These are phyloP conservation scores for Trichoderma virens DNA, from an alignment of 495 filamentous ascomycete genomes.

Conservation along the genomic window DNA sequence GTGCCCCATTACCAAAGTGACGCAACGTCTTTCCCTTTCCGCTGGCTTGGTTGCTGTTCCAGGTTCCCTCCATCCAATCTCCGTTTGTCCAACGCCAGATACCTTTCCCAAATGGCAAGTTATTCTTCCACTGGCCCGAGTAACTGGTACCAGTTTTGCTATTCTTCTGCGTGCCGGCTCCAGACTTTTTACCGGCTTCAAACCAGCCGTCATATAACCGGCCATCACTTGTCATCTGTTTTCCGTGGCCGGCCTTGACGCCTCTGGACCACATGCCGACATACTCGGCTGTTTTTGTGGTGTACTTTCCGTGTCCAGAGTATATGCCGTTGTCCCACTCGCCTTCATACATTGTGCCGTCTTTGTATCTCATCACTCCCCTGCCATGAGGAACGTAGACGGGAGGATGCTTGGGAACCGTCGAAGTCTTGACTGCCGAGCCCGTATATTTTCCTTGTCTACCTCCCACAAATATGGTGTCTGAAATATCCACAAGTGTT, in stretches of 20 bases:
- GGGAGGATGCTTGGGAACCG: neutral
- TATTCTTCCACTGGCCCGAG: neutral
- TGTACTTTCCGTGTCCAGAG: neutral
- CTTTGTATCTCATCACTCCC: neutral
- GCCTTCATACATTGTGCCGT: neutral
- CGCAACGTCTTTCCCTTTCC: neutral
- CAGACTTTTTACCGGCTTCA: neutral
- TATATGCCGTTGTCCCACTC: neutral
- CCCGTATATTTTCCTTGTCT: neutral
- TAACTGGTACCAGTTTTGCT: neutral
- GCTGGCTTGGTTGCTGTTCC: neutral
- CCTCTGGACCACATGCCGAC: neutral
- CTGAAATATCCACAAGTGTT: neutral
- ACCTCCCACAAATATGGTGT: neutral
- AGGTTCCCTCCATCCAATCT: neutral
- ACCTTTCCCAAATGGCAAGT: neutral
- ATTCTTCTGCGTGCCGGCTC: neutral
- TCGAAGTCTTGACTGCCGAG: neutral
- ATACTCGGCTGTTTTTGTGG: neutral
- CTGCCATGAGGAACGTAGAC: neutral
- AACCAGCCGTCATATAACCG: neutral
- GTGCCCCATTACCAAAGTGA: neutral
- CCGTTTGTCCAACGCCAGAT: neutral
- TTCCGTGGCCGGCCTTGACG: neutral
- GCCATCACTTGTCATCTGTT: neutral